Percentiles rank a stretch among this genome's conserved stretches.
Evolutionary conservation across 1,284 basidiomycete species (phyloP).

Genomic region (Malassezia psittaci): DNA sequence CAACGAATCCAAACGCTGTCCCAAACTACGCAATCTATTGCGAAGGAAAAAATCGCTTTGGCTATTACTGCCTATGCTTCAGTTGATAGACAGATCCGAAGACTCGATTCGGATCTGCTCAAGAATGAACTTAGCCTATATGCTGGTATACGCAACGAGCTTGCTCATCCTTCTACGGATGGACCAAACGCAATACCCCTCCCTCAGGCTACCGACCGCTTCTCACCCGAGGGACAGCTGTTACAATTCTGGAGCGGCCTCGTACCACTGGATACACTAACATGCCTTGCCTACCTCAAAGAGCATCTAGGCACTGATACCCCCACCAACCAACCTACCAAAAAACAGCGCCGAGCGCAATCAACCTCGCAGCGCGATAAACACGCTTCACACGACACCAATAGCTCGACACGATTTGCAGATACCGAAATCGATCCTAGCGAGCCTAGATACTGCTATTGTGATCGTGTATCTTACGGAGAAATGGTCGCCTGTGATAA

Average conservation of each 20-base stretch:
- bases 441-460: slow-evolving; percentile 53
- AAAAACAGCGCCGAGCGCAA: background rate
- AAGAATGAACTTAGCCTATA: slow-evolving; percentile 35
- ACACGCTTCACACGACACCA: slow-evolving; percentile 22
- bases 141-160: slow-evolving; percentile 22
- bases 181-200: background rate
- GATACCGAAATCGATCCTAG: slow-evolving; percentile 47
- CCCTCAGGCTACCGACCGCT: slow-evolving; percentile 4
- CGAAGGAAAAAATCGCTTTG: slow-evolving; percentile 52
- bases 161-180: background rate
- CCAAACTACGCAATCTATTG: background rate
- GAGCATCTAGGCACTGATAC: slow-evolving; percentile 2
- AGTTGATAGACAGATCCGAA: slow-evolving; percentile 53
- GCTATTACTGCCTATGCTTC: slow-evolving; percentile 52
- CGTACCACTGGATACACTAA: slow-evolving; percentile 10
- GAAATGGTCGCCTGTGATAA: slow-evolving; percentile 49
- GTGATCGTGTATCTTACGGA: slow-evolving; percentile 51
- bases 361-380: slow-evolving; percentile 29
- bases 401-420: slow-evolving; percentile 1
- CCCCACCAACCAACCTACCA: background rate
- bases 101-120: slow-evolving; percentile 50
- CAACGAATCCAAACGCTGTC: background rate
- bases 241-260: slow-evolving; percentile 17
- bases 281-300: slow-evolving; percentile 13
- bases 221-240: slow-evolving; percentile 11